Conservation (phyloP, 2,329 filamentous ascomycete genomes). For the Ascochyta pisi region DNA sequence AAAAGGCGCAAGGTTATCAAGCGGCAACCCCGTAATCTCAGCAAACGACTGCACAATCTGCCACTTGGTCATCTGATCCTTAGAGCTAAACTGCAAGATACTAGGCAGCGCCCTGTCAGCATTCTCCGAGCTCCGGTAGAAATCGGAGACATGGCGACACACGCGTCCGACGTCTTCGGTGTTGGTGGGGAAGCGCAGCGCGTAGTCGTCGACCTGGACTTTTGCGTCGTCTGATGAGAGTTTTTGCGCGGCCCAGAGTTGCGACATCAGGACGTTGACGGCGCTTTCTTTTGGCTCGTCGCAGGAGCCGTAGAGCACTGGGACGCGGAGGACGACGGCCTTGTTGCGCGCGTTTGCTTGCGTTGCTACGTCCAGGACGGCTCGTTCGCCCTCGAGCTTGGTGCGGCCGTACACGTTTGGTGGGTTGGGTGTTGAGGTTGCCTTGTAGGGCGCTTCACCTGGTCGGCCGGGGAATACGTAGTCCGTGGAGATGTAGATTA, state of each 20-base stretch:
- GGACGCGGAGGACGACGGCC: conserved; percentile 75
- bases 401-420: conserved; percentile 81
- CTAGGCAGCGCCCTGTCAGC: conserved; percentile 63
- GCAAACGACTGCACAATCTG: conserved; percentile 82
- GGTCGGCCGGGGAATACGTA: conserved; percentile 77
- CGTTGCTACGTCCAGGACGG: conserved; percentile 67
- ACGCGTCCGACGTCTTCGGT: conserved; percentile 86
- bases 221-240: conserved; percentile 52
- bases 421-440: conserved; percentile 67
- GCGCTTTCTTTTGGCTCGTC: conserved; percentile 77
- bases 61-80: conserved; percentile 88
- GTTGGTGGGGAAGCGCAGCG: conserved; percentile 83
- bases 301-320: conserved; percentile 79
- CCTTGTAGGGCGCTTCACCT: conserved; percentile 85
- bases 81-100: conserved; percentile 84
- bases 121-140: conserved; percentile 59
- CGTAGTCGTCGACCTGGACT: conserved; percentile 86
- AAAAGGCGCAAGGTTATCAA: conserved; percentile 66
- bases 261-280: conserved; percentile 80
- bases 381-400: conserved; percentile 74
- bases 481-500: conserved; percentile 83
- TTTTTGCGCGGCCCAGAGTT: conserved; percentile 73
- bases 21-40: conserved; percentile 77
- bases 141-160: conserved; percentile 73
- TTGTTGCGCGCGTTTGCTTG: conserved; percentile 27